Evolutionary conservation across 345 rosid species (phyloP).

Genomic region (Litchi chinensis): DNA sequence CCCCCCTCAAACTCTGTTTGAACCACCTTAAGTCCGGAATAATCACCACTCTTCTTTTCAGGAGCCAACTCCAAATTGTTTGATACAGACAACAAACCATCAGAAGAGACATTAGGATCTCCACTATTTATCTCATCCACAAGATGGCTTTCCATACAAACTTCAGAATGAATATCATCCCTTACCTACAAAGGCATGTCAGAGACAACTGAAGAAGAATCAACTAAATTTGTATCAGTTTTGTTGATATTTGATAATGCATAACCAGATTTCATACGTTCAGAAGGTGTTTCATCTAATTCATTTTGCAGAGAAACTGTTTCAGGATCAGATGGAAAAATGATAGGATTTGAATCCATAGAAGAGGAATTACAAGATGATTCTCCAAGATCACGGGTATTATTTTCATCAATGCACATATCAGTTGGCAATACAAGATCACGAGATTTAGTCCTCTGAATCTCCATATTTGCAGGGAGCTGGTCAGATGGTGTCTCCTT

Average conservation of each 20-base stretch:
- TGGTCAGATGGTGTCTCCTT: constrained; percentile 34
- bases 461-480: constrained; percentile 31
- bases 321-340: constrained; percentile 34
- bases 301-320: constrained; percentile 36
- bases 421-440: constrained; percentile 37
- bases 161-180: constrained; percentile 23
- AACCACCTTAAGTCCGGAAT: constrained; percentile 27
- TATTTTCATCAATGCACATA: constrained; percentile 28
- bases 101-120: constrained; percentile 32
- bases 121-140: constrained; percentile 34
- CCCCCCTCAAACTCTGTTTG: constrained; percentile 37
- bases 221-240: constrained; percentile 30
- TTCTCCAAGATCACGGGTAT: constrained; percentile 28
- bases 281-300: constrained; percentile 34
- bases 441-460: constrained; percentile 28
- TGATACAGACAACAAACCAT: constrained; percentile 34
- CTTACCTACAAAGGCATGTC: constrained; percentile 24
- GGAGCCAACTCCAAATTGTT: constrained; percentile 30
- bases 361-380: constrained; percentile 38
- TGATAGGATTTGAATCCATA: constrained; percentile 40
- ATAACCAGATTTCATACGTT: constrained; percentile 23
- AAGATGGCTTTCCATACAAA: constrained; percentile 28
- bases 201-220: constrained; percentile 30
- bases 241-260: constrained; percentile 24
- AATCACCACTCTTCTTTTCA: constrained; percentile 34